Percentiles rank a stretch among this genome's conserved stretches.
phyloP scores from a whole-genome alignment of 305 asterid species.

The Solanum hybrid region DNA sequence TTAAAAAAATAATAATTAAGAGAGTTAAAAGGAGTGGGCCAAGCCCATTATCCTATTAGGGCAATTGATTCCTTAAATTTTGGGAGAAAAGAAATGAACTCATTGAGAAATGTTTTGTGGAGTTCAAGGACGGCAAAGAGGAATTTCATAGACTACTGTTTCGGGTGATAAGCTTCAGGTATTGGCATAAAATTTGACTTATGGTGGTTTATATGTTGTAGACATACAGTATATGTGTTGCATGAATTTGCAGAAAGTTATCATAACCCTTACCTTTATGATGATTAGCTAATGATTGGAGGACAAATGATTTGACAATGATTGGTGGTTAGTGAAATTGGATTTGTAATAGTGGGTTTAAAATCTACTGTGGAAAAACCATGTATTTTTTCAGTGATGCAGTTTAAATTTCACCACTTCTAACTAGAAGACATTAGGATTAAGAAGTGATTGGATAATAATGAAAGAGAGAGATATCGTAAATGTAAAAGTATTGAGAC shows the following conservation, averaged over 20 bases:
- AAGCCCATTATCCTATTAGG: not conserved
- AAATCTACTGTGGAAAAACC: not conserved
- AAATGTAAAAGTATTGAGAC: not conserved
- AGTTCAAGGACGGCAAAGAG: not conserved
- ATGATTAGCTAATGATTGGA: not conserved
- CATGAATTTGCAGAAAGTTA: not conserved
- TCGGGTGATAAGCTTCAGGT: not conserved
- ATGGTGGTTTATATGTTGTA: not conserved
- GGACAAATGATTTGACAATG: not conserved
- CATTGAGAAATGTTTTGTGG: not conserved
- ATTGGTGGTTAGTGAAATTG: not conserved
- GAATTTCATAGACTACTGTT: not conserved
- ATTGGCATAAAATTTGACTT: not conserved
- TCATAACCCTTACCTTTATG: not conserved
- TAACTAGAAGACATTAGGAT: not conserved
- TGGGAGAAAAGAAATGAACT: not conserved
- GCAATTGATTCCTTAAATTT: not conserved
- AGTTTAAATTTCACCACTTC: not conserved
- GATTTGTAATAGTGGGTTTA: not conserved
- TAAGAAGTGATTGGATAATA: not conserved
- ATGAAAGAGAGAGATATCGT: not conserved
- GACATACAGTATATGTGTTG: not conserved
- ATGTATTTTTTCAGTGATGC: not conserved
- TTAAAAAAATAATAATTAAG: not conserved
- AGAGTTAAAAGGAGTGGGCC: not conserved